Percentiles rank a stretch among this genome's conserved stretches.
Evolutionary conservation across 1,284 basidiomycete genomes (phyloP).

Genomic region (Cryptococcus sp.): DNA sequence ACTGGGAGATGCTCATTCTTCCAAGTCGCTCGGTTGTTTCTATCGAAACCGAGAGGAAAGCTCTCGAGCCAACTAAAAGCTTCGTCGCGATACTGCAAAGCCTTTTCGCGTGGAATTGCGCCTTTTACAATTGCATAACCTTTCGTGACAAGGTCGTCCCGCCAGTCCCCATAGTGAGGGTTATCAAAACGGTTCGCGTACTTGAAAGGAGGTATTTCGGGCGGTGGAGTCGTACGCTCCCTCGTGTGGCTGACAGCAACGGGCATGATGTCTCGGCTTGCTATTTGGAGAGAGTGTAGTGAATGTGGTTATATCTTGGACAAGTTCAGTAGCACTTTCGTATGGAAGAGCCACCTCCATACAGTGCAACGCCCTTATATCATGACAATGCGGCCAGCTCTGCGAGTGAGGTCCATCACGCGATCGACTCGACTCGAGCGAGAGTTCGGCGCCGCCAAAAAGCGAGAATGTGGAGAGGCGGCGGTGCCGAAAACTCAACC

Average conservation of each 20-base stretch:
- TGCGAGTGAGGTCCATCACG: background rate
- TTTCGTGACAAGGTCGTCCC: no score
- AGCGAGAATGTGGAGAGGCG: background rate
- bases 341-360: no score
- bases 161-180: no score
- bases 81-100: slow-evolving; percentile 41
- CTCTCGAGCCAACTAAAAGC: slow-evolving; percentile 49
- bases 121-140: slow-evolving; percentile 45
- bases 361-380: no score
- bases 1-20: slow-evolving; percentile 43
- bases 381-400: no score
- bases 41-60: slow-evolving; percentile 50
- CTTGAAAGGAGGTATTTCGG: slow-evolving; percentile 11
- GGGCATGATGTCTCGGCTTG: background rate
- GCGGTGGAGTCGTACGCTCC: background rate
- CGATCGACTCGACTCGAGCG: background rate
- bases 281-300: background rate
- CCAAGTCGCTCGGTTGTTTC: slow-evolving; percentile 49
- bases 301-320: no score
- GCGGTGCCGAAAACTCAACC: background rate
- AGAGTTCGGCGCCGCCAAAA: background rate
- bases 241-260: no score
- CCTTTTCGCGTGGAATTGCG: slow-evolving; percentile 39
- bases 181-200: no score
- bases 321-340: no score